phyloP scores from a whole-genome alignment of 1,284 basidiomycete species.

The Irpex sp. region DNA sequence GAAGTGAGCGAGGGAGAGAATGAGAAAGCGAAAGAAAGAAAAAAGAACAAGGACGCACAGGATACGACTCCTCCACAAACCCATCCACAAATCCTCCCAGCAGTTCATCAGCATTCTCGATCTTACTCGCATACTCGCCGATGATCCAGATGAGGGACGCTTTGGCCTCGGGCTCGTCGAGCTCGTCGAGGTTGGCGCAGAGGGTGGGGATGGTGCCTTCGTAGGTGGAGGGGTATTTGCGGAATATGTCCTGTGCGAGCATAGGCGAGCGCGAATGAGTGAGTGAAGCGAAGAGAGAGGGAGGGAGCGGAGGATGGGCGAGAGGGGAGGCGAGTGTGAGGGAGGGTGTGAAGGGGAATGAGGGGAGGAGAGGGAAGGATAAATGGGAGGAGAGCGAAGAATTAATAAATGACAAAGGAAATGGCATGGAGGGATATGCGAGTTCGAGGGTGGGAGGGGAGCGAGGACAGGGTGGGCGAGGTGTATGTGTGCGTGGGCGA shows the following conservation, averaged over 20 bases:
- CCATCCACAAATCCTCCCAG: conserved; percentile 88
- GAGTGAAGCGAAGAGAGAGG: too few relatives aligned
- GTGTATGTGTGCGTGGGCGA: too few relatives aligned
- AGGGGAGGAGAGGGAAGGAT: too few relatives aligned
- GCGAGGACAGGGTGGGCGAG: too few relatives aligned
- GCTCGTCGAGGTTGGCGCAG: conserved; percentile 92
- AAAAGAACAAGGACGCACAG: conserved; percentile 44
- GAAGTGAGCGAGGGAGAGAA: background rate
- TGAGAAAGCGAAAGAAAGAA: background rate
- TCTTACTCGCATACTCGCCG: conserved; percentile 96
- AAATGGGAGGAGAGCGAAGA: too few relatives aligned
- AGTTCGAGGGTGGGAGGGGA: too few relatives aligned
- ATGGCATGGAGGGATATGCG: too few relatives aligned
- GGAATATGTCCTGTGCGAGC: conserved; percentile 96
- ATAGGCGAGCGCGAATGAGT: too few relatives aligned
- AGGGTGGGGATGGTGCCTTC: conserved; percentile 95
- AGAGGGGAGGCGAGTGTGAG: too few relatives aligned
- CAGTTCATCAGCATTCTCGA: conserved; percentile 94
- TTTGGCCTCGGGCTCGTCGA: conserved; percentile 98
- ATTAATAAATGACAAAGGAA: too few relatives aligned
- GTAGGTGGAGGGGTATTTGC: conserved; percentile 96
- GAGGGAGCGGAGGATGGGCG: too few relatives aligned
- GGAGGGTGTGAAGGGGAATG: too few relatives aligned
- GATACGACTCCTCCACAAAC: conserved; percentile 92
- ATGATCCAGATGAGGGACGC: conserved; percentile 99